Base-by-base conservation (phyloP, 139 green algal genomes). In the Chlamydomonas incerta region DNA sequence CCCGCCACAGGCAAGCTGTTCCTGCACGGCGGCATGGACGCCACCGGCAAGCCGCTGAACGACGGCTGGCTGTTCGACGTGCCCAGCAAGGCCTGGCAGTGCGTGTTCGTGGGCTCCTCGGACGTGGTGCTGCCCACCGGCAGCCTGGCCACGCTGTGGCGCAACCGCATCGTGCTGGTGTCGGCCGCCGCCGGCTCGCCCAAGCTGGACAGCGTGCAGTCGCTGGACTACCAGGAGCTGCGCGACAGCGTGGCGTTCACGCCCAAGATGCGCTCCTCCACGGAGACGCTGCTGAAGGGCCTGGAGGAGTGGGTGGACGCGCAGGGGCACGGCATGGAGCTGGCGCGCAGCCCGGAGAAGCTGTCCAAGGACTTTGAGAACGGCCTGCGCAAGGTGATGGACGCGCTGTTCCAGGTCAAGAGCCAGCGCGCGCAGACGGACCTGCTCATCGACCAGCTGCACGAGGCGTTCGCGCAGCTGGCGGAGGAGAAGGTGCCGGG, bases 331-430 rank as follows among this genome's bases (percentile, higher is more conserved):
- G 92, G 93, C 74, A 91, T 97, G 85, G 93, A 96, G 81, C 87
- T 96, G 84, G 93, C 92, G 18, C 75, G 74, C 37, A 89, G 87
- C 82, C 85, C 82, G 13, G 91, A 93, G 33, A 90, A 81, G 47
- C 79, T 95, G 55, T 70, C 57, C n/a, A 87, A 92, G 85, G 88
- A 88, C 82, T 95, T 96, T 73, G 89, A 95, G 47, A 86, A 85
- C 33, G 80, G 72, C 66, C 91, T 96, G 84, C 91, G 96, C 63
- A 92, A 95, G 91, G 95, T 97, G 28, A 96, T 97, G 96, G 94
- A 95, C 81, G 86, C 89, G 1, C 87, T 97, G 89, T 97, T 94
- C 84, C 88, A 92, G 91, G 74, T 93, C 52, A 93, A 93, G 74
- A 72, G 90, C n/a, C 93, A 94, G 89, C 95, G 95, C 90, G 60